A percentile compares a stretch with the other conserved stretches of the same genome.
These are phyloP conservation scores for Apodospora peruviana DNA, from an alignment of 495 filamentous ascomycete genomes.

Conservation along the genomic window DNA sequence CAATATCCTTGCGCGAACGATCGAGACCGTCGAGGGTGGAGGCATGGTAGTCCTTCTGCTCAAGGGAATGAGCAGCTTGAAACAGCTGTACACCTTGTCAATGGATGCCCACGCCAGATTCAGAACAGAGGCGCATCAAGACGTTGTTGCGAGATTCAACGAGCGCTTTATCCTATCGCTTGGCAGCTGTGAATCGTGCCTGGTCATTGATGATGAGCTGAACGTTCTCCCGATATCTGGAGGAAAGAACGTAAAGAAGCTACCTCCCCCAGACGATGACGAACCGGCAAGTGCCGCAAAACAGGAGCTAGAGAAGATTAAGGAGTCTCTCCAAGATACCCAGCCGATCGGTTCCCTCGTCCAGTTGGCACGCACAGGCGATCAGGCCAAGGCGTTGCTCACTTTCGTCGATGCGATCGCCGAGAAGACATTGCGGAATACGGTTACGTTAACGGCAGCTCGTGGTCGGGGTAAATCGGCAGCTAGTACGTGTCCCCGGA, in stretches of 20 bases:
- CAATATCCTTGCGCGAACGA: constrained; percentile 87
- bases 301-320: constrained; percentile 78
- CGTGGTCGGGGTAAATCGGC: constrained; percentile 97
- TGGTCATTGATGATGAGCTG: constrained; percentile 96
- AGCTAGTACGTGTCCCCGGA: too few relatives aligned
- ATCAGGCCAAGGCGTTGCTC: constrained; percentile 91
- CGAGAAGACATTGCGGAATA: constrained; percentile 91
- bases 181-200: constrained; percentile 86
- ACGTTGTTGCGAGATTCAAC: constrained; percentile 95
- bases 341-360: constrained; percentile 82
- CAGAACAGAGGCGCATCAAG: constrained; percentile 91
- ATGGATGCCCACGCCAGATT: constrained; percentile 99
- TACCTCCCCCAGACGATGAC: constrained; percentile 68
- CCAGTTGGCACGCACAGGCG: constrained; percentile 78
- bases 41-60: constrained; percentile 85
- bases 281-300: constrained; percentile 59
- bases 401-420: constrained; percentile 96
- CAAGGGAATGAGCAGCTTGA: constrained; percentile 95
- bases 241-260: constrained; percentile 80
- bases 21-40: constrained; percentile 97
- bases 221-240: constrained; percentile 98
- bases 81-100: constrained; percentile 92
- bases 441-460: constrained; percentile 87
- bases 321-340: constrained; percentile 77
- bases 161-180: constrained; percentile 95